A percentile compares a stretch with the other conserved stretches of the same genome.
phyloP scores from a whole-genome alignment of 2,329 filamentous ascomycete species.

The Cercospora sojina region DNA sequence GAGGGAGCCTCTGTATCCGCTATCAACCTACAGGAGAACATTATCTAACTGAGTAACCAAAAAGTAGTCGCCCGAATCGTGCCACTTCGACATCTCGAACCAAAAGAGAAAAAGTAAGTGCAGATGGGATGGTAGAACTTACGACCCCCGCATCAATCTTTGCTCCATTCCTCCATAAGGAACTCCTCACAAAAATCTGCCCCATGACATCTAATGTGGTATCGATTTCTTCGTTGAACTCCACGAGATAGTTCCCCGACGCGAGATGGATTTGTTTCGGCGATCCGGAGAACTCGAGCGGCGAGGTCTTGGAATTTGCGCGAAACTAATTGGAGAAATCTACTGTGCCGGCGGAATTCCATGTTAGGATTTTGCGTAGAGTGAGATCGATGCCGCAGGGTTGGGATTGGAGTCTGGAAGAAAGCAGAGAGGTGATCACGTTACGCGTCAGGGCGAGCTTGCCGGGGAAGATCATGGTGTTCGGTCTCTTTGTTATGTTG shows the following conservation, averaged over 20 bases:
- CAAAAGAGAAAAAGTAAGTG: not conserved
- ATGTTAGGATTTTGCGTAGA: slow-evolving; percentile 16
- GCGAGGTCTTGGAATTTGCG: slow-evolving; percentile 1
- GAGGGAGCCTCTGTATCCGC: slow-evolving; percentile 45
- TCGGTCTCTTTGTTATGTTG: not conserved
- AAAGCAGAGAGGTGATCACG: slow-evolving; percentile 16
- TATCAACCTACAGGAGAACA: slow-evolving; percentile 35
- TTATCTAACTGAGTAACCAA: not conserved
- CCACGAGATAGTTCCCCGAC: slow-evolving; percentile 41
- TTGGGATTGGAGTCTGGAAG: slow-evolving; percentile 17
- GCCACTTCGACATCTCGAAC: not conserved
- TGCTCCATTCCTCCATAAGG: slow-evolving; percentile 45
- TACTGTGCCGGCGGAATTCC: slow-evolving; percentile 20
- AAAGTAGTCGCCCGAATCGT: too few relatives aligned
- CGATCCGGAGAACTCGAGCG: slow-evolving; percentile 1
- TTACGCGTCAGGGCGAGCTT: slow-evolving; percentile 10
- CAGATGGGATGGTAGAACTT: not conserved
- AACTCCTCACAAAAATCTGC: slow-evolving; percentile 41
- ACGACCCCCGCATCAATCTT: slow-evolving; percentile 41
- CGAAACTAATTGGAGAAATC: slow-evolving; percentile 22
- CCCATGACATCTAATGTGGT: slow-evolving; percentile 45
- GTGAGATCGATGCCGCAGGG: slow-evolving; percentile 26
- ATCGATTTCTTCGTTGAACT: slow-evolving; percentile 45
- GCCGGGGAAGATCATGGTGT: slow-evolving; percentile 22
- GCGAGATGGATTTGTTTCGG: slow-evolving; percentile 6